Percentiles rank a stretch among this genome's conserved stretches.
These are phyloP conservation scores for Fusarium praegraminearum DNA, from an alignment of 2,329 filamentous ascomycete genomes.

Conservation along the genomic window DNA sequence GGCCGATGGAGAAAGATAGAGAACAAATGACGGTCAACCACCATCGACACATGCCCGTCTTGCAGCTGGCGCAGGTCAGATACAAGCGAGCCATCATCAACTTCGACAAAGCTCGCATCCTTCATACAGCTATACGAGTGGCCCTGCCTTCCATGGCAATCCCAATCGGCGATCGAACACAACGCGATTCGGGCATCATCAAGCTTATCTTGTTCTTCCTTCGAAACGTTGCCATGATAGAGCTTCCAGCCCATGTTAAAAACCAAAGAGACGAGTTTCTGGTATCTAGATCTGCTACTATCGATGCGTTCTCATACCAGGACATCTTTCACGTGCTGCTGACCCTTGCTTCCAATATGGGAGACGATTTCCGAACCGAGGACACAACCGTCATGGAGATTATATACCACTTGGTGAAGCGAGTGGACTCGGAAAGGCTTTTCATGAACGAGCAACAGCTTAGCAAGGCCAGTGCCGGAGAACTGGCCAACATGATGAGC, in stretches of 20 bases:
- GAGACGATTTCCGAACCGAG: constrained; percentile 90
- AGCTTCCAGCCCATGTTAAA: constrained; percentile 76
- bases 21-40: constrained; percentile 92
- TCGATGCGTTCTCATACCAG: constrained; percentile 90
- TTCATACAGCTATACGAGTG: constrained; percentile 83
- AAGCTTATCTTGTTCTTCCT: constrained; percentile 90
- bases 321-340: constrained; percentile 89
- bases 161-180: constrained; percentile 77
- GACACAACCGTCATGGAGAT: constrained; percentile 92
- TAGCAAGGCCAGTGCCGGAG: constrained; percentile 74
- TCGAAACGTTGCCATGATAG: constrained; percentile 88
- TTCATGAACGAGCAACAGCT: constrained; percentile 85
- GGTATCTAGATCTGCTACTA: constrained; percentile 86
- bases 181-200: constrained; percentile 90
- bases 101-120: constrained; percentile 79
- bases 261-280: constrained; percentile 91
- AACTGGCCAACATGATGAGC: constrained; percentile 79
- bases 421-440: constrained; percentile 83
- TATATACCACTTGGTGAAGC: constrained; percentile 91
- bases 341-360: constrained; percentile 91
- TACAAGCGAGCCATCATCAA: constrained; percentile 94
- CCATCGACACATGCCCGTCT: constrained; percentile 88
- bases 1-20: constrained; percentile 85
- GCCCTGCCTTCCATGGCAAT: constrained; percentile 88
- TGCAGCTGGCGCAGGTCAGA: constrained; percentile 86